A percentile compares a stretch with the other conserved stretches of the same genome.
These are phyloP conservation scores for Cardamine resedifolia DNA, from an alignment of 345 rosid genomes.

Conservation along the genomic window DNA sequence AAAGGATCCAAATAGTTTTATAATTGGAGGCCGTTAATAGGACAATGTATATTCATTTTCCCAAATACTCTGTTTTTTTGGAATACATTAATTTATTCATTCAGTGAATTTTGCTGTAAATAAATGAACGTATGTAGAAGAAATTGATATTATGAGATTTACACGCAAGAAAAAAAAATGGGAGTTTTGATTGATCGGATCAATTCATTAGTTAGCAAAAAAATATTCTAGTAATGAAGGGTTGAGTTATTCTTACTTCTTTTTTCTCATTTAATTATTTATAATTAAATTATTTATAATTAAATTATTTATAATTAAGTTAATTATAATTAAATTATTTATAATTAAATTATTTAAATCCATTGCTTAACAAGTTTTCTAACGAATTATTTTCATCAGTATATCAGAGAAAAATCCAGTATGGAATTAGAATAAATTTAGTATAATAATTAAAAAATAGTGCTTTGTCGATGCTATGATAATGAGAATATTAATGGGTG, in stretches of 20 bases:
- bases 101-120: background rate
- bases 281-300: background rate
- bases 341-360: no score
- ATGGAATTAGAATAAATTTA: slow-evolving; percentile 18
- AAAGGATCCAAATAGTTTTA: background rate
- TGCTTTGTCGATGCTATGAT: slow-evolving; percentile 19
- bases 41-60: slow-evolving; percentile 1
- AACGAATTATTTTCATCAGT: background rate
- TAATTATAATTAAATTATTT: no score
- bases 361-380: background rate
- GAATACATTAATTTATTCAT: background rate
- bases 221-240: background rate
- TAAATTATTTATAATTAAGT: no score
- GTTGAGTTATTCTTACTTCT: slow-evolving; percentile 6
- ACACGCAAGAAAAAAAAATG: background rate
- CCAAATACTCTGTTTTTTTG: background rate
- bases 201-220: background rate
- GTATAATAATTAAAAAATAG: background rate
- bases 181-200: background rate
- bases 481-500: slow-evolving; percentile 34
- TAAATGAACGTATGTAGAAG: slow-evolving; percentile 10
- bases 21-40: background rate
- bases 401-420: slow-evolving; percentile 8
- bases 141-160: background rate
- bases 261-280: background rate